Evolutionary conservation across 176 grass and related monocot genomes (phyloP).

Genomic region (Rhynchospora tenuis): DNA sequence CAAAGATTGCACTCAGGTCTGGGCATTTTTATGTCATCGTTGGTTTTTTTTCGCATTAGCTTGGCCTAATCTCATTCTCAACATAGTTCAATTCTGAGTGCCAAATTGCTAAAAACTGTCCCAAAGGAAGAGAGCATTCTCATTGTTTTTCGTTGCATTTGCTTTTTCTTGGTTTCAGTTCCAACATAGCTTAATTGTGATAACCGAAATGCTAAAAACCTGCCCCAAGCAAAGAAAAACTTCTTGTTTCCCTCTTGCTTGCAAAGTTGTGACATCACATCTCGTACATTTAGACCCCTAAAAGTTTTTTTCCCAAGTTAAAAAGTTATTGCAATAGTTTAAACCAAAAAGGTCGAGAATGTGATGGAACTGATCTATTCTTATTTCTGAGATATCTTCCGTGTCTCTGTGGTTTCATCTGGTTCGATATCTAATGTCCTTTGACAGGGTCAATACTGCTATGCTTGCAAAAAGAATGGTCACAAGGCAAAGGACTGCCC

Average conservation of each 20-base stretch:
- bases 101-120: not conserved
- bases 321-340: no score
- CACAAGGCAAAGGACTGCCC: constrained; percentile 83
- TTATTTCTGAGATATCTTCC: constrained; percentile 3
- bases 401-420: not conserved
- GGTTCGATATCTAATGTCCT: constrained; percentile 6
- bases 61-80: not conserved
- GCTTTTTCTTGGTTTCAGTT: constrained; percentile 6
- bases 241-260: not conserved
- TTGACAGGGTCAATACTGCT: constrained; percentile 78
- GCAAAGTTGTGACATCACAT: not conserved
- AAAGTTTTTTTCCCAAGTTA: not conserved
- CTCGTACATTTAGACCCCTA: not conserved
- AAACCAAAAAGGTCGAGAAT: not conserved
- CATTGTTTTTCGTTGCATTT: constrained; percentile 17
- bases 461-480: constrained; percentile 82
- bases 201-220: not conserved
- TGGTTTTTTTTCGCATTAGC: constrained; percentile 12
- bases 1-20: constrained; percentile 82
- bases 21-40: constrained; percentile 34
- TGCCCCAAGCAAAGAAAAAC: not conserved
- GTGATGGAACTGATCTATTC: not conserved
- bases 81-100: not conserved
- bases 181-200: not conserved
- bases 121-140: not conserved